These are phyloP conservation scores for Pulveroboletus sp. DNA, from an alignment of 768 basidiomycete species.

Conservation along the genomic window DNA sequence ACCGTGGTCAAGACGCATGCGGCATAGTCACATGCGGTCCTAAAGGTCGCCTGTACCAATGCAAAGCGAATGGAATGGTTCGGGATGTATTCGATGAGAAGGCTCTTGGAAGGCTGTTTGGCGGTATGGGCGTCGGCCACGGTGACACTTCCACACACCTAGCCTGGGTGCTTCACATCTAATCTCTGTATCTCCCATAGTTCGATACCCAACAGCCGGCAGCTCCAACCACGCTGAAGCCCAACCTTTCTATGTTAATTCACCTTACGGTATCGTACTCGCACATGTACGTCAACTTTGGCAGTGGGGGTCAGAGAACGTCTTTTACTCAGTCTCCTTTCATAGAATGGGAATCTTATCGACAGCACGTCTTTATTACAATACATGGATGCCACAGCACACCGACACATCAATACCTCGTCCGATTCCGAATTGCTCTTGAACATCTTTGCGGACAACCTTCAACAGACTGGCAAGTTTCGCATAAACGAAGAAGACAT, in stretches of 20 bases:
- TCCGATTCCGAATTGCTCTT: slow-evolving; percentile 96
- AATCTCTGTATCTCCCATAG: slow-evolving; percentile 39
- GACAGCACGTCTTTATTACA: slow-evolving; percentile 84
- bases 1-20: slow-evolving; percentile 97
- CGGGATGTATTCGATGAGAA: slow-evolving; percentile 89
- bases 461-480: slow-evolving; percentile 98
- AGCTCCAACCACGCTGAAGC: slow-evolving; percentile 96
- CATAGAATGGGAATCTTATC: slow-evolving; percentile 96
- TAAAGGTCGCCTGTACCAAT: slow-evolving; percentile 94
- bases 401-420: slow-evolving; percentile 97
- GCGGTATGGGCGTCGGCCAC: slow-evolving; percentile 97
- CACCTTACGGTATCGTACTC: slow-evolving; percentile 98
- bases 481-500: slow-evolving; percentile 99
- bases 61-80: slow-evolving; percentile 99
- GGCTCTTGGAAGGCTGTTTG: slow-evolving; percentile 72
- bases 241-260: slow-evolving; percentile 99
- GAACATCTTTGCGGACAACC: slow-evolving; percentile 96
- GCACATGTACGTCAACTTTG: slow-evolving; percentile 69
- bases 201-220: slow-evolving; percentile 96
- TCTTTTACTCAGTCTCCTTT: slow-evolving; percentile 2
- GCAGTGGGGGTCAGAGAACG: neutral
- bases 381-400: slow-evolving; percentile 93
- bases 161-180: slow-evolving; percentile 1
- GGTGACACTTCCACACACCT: slow-evolving; percentile 49
- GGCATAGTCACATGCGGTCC: slow-evolving; percentile 95